Base-by-base conservation (phyloP, 2,329 filamentous ascomycete species). In the Colletotrichum sidae region DNA sequence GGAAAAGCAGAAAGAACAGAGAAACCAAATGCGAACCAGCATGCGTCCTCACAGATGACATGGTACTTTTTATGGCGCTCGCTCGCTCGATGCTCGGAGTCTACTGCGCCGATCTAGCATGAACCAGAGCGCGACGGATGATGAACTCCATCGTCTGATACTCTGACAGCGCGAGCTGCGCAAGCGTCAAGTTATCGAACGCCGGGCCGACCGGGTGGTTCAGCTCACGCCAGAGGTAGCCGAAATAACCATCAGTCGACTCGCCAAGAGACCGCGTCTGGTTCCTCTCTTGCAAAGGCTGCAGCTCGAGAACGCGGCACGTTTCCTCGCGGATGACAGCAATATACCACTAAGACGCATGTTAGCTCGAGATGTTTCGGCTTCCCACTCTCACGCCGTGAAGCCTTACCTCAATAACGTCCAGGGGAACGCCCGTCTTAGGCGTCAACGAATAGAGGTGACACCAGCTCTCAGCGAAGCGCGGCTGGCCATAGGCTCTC, bases 291-390 rank as follows among this genome's bases (percentile, higher is more conserved):
- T 74, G 73, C 25, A 86, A 76, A 0, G 79, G 72, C 10, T 82
- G 76, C 9, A 70, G 56, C 39, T 79, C 69, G 10, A 83, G 72
- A 33, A 79, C 77, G 2, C 79, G 75, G 11, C 72, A 76, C 0
- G 85, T 84, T 70, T 86, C 82, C 68, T 86, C 81, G 42, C 85
- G 84, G 60, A 89, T 83, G 33, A 86, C 64, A 13, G 78, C 76
- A 58, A 88, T 83, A 74, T 88, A 89, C 78, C 81, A 89, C 86
- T 88, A 9, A 38, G 25, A 69, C 55, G 5, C 47, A 47, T 8
- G 61, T 72, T 47, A 72, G 70, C 68, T 59, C 13, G 4, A 5
- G 15, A 10, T 25, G 2, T 9, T 56, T 25, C n/a, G 12, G 17
- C 34, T 49, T 34, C 35, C n/a, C 44, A 25, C 8, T 46, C 25